Conservation (phyloP, 306 rosid species). For the Rubus idaeus region DNA sequence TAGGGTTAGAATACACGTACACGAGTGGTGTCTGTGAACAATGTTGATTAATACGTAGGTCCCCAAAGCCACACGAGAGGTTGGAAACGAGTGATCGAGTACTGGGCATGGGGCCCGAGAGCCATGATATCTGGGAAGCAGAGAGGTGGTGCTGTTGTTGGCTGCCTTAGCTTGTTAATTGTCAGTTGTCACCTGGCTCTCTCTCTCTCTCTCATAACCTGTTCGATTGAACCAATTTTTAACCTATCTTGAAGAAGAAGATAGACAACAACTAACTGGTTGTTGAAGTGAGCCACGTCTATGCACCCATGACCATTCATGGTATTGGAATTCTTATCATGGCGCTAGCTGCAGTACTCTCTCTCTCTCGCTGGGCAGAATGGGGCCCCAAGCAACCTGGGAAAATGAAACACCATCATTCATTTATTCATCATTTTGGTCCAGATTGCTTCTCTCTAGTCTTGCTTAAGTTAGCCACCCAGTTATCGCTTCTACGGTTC, state of each 20-base stretch:
- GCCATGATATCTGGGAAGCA: constrained; percentile 5
- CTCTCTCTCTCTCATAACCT: not conserved
- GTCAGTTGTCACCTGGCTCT: not conserved
- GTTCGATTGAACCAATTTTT: not conserved
- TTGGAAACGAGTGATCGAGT: no score
- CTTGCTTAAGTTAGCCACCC: no score
- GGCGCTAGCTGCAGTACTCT: not conserved
- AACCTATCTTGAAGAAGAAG: not conserved
- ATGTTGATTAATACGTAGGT: not conserved
- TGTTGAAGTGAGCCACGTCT: constrained; percentile 27
- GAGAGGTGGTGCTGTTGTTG: not conserved
- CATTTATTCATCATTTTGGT: not conserved
- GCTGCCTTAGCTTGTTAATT: not conserved
- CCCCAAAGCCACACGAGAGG: constrained; percentile 23
- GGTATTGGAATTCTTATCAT: not conserved
- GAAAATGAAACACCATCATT: constrained; percentile 13
- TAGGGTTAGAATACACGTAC: constrained; percentile 7
- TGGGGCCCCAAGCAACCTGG: constrained; percentile 13
- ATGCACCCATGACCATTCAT: constrained; percentile 23
- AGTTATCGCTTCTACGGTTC: no score
- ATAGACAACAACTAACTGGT: not conserved
- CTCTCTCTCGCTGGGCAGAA: not conserved
- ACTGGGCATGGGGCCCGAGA: not conserved
- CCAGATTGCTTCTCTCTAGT: constrained; percentile 2
- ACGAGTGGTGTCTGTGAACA: constrained; percentile 17